These are phyloP conservation scores for Pezicula rhizophila DNA, from an alignment of 2,329 filamentous ascomycete genomes.

Conservation along the genomic window DNA sequence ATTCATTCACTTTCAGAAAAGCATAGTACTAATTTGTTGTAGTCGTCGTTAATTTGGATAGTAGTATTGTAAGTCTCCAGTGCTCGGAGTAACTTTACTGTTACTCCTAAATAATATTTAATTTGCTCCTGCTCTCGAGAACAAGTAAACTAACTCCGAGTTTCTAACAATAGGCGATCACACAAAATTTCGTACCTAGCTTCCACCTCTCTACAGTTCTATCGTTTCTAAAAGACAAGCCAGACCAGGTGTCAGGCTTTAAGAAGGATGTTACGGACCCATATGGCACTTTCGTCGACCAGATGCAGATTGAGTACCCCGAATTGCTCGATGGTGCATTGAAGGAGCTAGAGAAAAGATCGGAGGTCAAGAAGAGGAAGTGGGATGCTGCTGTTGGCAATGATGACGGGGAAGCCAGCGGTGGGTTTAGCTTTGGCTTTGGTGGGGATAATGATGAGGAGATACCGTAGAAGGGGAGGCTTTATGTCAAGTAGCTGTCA, in stretches of 20 bases:
- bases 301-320: slow-evolving; percentile 58
- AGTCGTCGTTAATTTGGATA: slow-evolving; percentile 80
- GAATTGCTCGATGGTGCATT: slow-evolving; percentile 62
- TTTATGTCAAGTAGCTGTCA: too few relatives aligned
- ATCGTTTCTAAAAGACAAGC: slow-evolving; percentile 72
- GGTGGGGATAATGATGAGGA: slow-evolving; percentile 48
- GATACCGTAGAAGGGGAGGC: slow-evolving; percentile 19
- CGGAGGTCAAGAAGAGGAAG: slow-evolving; percentile 65
- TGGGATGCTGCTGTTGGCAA: slow-evolving; percentile 75
- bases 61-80: slow-evolving; percentile 52
- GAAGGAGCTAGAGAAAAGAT: slow-evolving; percentile 56
- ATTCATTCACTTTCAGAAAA: too few relatives aligned
- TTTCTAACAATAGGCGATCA: slow-evolving; percentile 47
- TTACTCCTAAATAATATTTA: too few relatives aligned
- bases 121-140: too few relatives aligned
- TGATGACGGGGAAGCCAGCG: slow-evolving; percentile 36
- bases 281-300: slow-evolving; percentile 67
- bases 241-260: slow-evolving; percentile 86
- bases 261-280: slow-evolving; percentile 63
- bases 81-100: too few relatives aligned
- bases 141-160: too few relatives aligned
- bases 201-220: slow-evolving; percentile 68
- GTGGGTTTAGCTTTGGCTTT: slow-evolving; percentile 59
- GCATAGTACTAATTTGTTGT: too few relatives aligned
- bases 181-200: slow-evolving; percentile 87